Base-by-base conservation (phyloP, 78 protist genomes). In the Protostelium mycophagum region DNA sequence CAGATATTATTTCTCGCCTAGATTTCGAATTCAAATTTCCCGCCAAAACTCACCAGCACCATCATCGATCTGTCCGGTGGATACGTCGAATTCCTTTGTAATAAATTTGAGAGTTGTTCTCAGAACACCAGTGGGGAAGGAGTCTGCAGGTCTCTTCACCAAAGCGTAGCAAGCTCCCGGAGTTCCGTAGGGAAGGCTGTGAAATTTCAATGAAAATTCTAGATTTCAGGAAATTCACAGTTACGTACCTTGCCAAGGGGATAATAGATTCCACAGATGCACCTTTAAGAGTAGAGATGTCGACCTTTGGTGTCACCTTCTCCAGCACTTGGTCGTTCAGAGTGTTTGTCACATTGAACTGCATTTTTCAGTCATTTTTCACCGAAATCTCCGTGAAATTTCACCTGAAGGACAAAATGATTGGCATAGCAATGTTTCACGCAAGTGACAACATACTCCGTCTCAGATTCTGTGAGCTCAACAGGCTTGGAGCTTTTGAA, bases 391-490 rank as follows among this genome's bases (percentile, higher is more conserved):
- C 29, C n/a, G n/a, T n/a, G n/a, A n/a, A n/a, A n/a, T n/a, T 16
- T 36, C 36, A 38, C 86, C 85, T 88, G 97, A 85, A 98, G 90
- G 37, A 98, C 96, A 35, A 97, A 38, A 92, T 96, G 95, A 39
- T 38, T 83, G 29, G 34, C 51, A 37, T 73, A 98, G 35, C 92
- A 36, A 90, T 98, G 99, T 92, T 97, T 98, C 90, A 93, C 89
- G 91, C 94, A 94, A 34, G 85, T 34, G 38, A 98, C 99, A 29
- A 93, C 97, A 85, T 98, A 98, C 85, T 98, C 99, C 0, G 98
- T 94, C 92, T 97, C 99, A 0, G 93, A 28, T 85, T 98, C 99
- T 1, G 99, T 98, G 35, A 98, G 97, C 87, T 86, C 91, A 35
- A 86, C 31, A n/a, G 93, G 87, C 86, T 88, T 89, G 23, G 95